Percentiles rank a stretch among this genome's conserved stretches.
Evolutionary conservation across 495 filamentous ascomycete species (phyloP).

Genomic region (Parmelia sp.): DNA sequence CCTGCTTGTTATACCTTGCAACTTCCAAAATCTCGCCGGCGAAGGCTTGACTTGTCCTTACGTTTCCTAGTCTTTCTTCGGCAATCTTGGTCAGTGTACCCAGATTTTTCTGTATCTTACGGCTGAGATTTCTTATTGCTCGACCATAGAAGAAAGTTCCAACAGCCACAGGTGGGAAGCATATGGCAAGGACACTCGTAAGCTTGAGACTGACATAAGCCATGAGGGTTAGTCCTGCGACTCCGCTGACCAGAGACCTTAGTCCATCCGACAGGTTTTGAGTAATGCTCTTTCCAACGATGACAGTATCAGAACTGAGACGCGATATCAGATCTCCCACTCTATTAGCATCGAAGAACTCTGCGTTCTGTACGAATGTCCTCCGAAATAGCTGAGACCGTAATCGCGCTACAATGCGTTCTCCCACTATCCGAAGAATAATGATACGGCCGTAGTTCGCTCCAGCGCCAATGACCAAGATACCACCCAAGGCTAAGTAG

Average conservation of each 20-base stretch:
- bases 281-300: constrained; percentile 96
- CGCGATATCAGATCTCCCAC: constrained; percentile 94
- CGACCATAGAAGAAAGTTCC: constrained; percentile 88
- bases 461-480: constrained; percentile 65
- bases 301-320: constrained; percentile 90
- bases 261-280: constrained; percentile 95
- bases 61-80: constrained; percentile 90
- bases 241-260: constrained; percentile 78
- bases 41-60: constrained; percentile 93
- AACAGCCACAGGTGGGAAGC: constrained; percentile 89
- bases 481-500: constrained; percentile 63
- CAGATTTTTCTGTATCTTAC: constrained; percentile 86
- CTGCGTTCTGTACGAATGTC: constrained; percentile 90
- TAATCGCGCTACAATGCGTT: constrained; percentile 84
- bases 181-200: constrained; percentile 73
- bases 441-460: constrained; percentile 95
- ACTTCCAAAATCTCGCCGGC: constrained; percentile 88
- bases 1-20: constrained; percentile 80
- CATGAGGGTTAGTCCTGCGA: constrained; percentile 85
- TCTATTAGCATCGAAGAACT: constrained; percentile 97
- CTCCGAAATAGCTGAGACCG: constrained; percentile 83
- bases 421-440: constrained; percentile 88
- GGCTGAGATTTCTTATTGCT: constrained; percentile 75
- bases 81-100: constrained; percentile 92
- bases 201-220: constrained; percentile 86